phyloP scores from a whole-genome alignment of 2,329 filamentous ascomycete genomes.

The Lasiodiplodia sp. region DNA sequence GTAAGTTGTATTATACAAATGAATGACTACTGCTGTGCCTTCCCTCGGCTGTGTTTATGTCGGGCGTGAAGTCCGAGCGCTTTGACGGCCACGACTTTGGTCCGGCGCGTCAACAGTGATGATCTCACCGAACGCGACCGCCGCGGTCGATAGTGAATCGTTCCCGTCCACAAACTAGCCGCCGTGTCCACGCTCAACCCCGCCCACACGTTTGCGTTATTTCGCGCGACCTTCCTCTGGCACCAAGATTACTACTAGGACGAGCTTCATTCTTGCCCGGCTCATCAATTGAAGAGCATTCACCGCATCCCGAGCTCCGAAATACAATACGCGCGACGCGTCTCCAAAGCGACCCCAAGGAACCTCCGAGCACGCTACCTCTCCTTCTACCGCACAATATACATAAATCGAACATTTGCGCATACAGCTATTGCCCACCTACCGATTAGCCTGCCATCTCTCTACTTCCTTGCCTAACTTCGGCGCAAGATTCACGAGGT shows the following conservation, averaged over 20 bases:
- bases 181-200: neutral
- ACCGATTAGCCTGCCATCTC: neutral
- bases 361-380: neutral
- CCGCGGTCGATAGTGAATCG: neutral
- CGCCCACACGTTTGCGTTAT: neutral
- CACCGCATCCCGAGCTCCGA: neutral
- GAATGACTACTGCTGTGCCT: neutral
- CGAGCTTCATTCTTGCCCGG: neutral
- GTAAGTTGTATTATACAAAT: neutral
- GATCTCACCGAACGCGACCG: neutral
- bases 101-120: neutral
- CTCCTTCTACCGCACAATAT: neutral
- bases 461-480: neutral
- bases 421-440: neutral
- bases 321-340: neutral
- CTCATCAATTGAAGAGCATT: neutral
- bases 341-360: neutral
- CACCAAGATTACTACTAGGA: neutral
- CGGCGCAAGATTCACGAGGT: neutral
- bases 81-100: slow-evolving; percentile 7
- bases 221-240: neutral
- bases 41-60: neutral
- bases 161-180: slow-evolving; percentile 1
- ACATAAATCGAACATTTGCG: neutral
- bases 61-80: too few species aligned